These are phyloP conservation scores for Ensete glaucum DNA, from an alignment of 176 grass and related monocot genomes.

Conservation along the genomic window DNA sequence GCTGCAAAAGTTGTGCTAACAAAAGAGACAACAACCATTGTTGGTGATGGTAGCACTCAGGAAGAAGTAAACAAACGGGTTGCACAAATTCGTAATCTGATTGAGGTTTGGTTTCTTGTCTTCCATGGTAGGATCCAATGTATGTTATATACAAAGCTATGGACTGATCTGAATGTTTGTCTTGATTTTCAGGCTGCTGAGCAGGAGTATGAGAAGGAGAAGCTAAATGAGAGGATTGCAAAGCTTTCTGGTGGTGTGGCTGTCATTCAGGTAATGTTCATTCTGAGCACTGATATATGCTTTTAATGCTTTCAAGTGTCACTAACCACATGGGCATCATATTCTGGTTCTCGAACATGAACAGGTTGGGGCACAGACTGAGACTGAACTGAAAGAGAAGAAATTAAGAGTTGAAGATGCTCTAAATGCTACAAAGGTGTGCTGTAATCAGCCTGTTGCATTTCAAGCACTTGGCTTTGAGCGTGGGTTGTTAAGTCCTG, in stretches of 20 bases:
- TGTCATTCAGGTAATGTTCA: slow-evolving; percentile 48
- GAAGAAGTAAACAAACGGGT: slow-evolving; percentile 72
- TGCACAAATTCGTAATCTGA: slow-evolving; percentile 76
- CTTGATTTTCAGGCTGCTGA: slow-evolving; percentile 34
- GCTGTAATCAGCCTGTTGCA: not conserved
- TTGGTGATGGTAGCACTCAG: slow-evolving; percentile 1
- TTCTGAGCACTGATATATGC: too few relatives aligned
- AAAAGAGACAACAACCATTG: slow-evolving; percentile 76
- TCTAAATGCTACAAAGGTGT: slow-evolving; percentile 87
- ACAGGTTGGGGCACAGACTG: slow-evolving; percentile 90
- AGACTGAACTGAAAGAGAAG: slow-evolving; percentile 89
- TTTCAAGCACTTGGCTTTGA: too few relatives aligned
- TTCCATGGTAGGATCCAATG: too few relatives aligned
- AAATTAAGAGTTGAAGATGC: slow-evolving; percentile 98
- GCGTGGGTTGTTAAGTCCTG: too few relatives aligned
- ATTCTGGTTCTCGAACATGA: not conserved
- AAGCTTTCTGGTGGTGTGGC: slow-evolving; percentile 92
- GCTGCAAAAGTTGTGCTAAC: slow-evolving; percentile 77
- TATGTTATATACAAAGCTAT: too few relatives aligned
- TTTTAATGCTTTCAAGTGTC: too few relatives aligned
- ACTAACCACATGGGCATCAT: not conserved
- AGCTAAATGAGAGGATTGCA: slow-evolving; percentile 7
- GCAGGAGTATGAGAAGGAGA: slow-evolving; percentile 23
- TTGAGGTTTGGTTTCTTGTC: slow-evolving; percentile 36
- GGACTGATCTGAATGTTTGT: too few relatives aligned